Base-by-base conservation (phyloP, 148 eudicot genomes). In the Vaccinium darrowii region DNA sequence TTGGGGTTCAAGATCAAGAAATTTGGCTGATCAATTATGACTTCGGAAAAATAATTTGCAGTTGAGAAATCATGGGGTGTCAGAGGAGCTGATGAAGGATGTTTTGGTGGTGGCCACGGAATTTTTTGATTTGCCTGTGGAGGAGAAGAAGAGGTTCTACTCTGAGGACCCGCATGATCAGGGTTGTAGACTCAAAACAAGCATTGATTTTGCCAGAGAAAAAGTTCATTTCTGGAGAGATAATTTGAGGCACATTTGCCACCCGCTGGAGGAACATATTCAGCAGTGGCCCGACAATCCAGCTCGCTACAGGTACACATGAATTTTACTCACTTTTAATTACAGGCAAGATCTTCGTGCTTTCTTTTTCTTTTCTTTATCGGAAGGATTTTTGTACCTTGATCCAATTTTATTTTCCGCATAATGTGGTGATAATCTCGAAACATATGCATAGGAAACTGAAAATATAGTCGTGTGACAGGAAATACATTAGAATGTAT, bases 281-380 rank as follows among this genome's bases (percentile, higher is more conserved):
- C 84, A 86, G 30, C 58, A 23, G 75, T 91, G 90, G 93, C 93
- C 93, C 14, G 75, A 81, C 53, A 91, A 91, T 71, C 93, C 93
- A 13, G 39, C 86, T 33, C 85, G 85, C 82, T 91, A 88, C 76
- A 83, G 88, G 93, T 90, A 79, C 1, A 1, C 23, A 30, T 52
- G 49, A 19, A 3, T 39, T 30, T 15, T 27, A 69, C 33, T 2
- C 33, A 12, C 1, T 67, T 67, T 67, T 67, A 69, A 25, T 15
- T 27, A 14, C 7, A 16, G 16, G 43, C 43, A 39, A 39, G 43
- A 39, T 39, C 5, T 39, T 39, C 43, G 43, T 39, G 5, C 43
- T 39, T 39, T 39, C 4, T 39, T 39, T 39, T 39, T 39, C 43
- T 39, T 39, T 39, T 39, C 43, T 39, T 39, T 39, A 39, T 39